Evolutionary conservation across 208 protist species (phyloP).

Genomic region (Acanthamoeba triangularis): DNA sequence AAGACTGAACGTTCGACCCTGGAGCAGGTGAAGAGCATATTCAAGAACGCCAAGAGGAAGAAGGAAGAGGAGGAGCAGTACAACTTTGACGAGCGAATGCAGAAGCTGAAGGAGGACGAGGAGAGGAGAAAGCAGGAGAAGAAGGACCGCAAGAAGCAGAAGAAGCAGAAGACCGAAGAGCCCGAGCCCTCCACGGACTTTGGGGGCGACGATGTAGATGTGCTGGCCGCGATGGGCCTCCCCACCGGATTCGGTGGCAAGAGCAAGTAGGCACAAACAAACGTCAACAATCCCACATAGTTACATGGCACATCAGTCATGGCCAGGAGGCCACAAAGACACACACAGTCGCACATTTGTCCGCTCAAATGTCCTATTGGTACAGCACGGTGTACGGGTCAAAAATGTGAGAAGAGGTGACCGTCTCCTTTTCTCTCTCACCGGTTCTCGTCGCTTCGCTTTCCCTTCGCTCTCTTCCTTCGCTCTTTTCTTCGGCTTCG

Average conservation of each 20-base stretch:
- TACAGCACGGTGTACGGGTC: no score
- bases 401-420: no score
- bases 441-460: no score
- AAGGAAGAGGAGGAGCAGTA: constrained; percentile 60
- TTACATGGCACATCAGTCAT: no score
- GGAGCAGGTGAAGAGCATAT: constrained; percentile 54
- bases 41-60: constrained; percentile 60
- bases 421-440: no score
- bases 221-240: constrained; percentile 70
- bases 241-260: constrained; percentile 70
- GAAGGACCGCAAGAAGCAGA: constrained; percentile 74
- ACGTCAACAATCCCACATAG: no score
- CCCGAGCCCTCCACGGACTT: background rate
- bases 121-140: constrained; percentile 70
- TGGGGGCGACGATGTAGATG: background rate
- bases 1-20: constrained; percentile 48
- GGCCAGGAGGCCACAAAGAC: no score
- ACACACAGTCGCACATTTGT: no score
- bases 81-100: constrained; percentile 73
- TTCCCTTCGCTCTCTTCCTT: background rate
- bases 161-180: constrained; percentile 67
- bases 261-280: constrained; percentile 23
- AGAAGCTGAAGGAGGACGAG: constrained; percentile 53
- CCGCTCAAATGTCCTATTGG: no score
- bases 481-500: background rate